These are phyloP conservation scores for Lactarius deliciosus DNA, from an alignment of 768 basidiomycete genomes.

Conservation along the genomic window DNA sequence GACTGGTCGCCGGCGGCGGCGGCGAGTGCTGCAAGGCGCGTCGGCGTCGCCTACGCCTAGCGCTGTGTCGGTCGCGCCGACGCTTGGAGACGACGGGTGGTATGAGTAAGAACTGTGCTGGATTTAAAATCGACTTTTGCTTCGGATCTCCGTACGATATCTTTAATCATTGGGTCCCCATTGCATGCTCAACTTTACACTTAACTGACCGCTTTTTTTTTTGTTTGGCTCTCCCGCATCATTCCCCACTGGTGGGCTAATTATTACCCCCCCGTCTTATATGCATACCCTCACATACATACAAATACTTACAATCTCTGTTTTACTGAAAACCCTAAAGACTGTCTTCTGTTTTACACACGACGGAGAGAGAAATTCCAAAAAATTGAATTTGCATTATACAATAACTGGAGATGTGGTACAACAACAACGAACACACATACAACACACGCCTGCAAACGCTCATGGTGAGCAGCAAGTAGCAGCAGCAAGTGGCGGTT, in stretches of 20 bases:
- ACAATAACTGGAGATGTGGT: constrained; percentile 11
- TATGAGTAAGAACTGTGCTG: constrained; percentile 46
- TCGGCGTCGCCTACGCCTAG: constrained; percentile 77
- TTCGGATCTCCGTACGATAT: not conserved
- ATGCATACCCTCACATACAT: constrained; percentile 23
- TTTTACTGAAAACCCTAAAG: not conserved
- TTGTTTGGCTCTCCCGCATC: not conserved
- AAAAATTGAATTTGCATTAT: constrained; percentile 17
- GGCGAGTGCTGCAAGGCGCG: constrained; percentile 37
- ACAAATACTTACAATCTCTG: not conserved
- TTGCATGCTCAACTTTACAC: not conserved
- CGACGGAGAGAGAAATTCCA: not conserved
- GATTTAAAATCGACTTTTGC: too few species aligned
- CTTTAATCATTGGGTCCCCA: not conserved
- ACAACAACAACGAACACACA: constrained; percentile 6
- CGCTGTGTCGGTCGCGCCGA: constrained; percentile 68
- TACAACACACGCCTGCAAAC: not conserved
- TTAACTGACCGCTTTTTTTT: not conserved
- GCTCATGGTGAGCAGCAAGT: not conserved
- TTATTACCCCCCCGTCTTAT: not conserved
- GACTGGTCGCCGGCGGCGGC: constrained; percentile 31
- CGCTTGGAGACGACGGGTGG: constrained; percentile 76
- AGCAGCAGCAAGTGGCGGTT: not conserved
- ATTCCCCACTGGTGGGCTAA: not conserved
- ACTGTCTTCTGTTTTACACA: too few species aligned